Evolutionary conservation across 2,329 filamentous ascomycete species (phyloP), one percentile per base, ranked within the genome.

Genomic region (Stachybotrys echinatus): DNA sequence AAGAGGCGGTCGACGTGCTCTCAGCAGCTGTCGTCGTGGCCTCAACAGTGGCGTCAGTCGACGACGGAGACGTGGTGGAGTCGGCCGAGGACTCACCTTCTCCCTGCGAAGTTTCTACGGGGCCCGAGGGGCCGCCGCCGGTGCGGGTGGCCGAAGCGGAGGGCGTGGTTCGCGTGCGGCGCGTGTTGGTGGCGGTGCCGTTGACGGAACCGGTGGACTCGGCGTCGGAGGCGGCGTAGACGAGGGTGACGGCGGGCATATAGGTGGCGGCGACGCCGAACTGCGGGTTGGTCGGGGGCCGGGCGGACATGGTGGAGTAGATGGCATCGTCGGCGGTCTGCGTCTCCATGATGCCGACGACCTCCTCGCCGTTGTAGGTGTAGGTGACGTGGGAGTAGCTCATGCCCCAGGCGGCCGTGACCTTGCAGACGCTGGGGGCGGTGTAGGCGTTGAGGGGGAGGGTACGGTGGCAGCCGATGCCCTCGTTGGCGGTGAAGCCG

Each of bases 171-270:
- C n/a, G n/a, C n/a, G n/a, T n/a, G n/a, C n/a, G n/a, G n/a, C n/a
- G 27, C 6, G 27, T 31, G 7, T 6, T 12, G 12, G 27, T 31
- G 27, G 27, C 27, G 27, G 27, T 31, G 27, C 27, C 27, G 27
- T 31, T 12, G 27, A 31, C 27, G 27, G 12, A 31, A 12, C 12
- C 27, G 27, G 27, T 84, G 23, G 44, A 10, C 7, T 40, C 17
- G 44, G 23, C 27, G n/a, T 12, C 44, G 3, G 18, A 22, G 27
- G 21, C 44, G 23, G 17, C 44, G 44, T 37, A 17, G 23, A 46
- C 27, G 22, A 46, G 44, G 12, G 44, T 46, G 23, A 46, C 23
- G 23, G 23, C 44, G 44, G 44, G 22, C 21, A 37, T 37, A 23
- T 46, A 46, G 44, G 23, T 46, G 19, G 23, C 44, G 18, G 23